phyloP scores from a whole-genome alignment of 768 basidiomycete species.

The Sarcodon sp. region DNA sequence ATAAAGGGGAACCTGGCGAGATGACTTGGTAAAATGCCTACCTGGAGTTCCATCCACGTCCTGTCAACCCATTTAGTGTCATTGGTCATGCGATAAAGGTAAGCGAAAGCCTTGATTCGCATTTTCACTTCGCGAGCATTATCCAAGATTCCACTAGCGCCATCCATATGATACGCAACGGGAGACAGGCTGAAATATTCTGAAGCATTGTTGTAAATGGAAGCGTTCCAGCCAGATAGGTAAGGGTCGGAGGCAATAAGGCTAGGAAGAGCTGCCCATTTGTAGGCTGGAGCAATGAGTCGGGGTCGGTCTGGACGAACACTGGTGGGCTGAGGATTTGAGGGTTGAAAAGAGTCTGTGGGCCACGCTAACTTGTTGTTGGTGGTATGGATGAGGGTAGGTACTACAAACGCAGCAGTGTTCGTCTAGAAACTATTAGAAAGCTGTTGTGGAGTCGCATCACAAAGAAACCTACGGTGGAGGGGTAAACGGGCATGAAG shows the following conservation, averaged over 20 bases:
- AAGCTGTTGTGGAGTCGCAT: background rate
- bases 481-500: constrained; percentile 77
- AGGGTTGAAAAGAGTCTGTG: constrained; percentile 57
- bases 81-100: constrained; percentile 84
- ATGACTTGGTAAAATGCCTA: constrained; percentile 21
- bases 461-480: constrained; percentile 49
- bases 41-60: constrained; percentile 72
- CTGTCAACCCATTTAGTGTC: constrained; percentile 88
- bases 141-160: constrained; percentile 86
- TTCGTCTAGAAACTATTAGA: constrained; percentile 41
- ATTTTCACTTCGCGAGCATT: constrained; percentile 81
- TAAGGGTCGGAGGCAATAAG: constrained; percentile 81
- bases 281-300: constrained; percentile 83
- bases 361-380: constrained; percentile 58
- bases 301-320: constrained; percentile 77
- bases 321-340: constrained; percentile 42
- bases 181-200: constrained; percentile 51
- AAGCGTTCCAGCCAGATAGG: constrained; percentile 77
- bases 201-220: constrained; percentile 84
- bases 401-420: constrained; percentile 51
- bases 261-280: constrained; percentile 72
- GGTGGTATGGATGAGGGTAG: constrained; percentile 56
- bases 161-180: constrained; percentile 64
- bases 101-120: constrained; percentile 85
- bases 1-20: background rate